Percentiles rank a stretch among this genome's conserved stretches.
Conservation (phyloP, 1,139 yeast species). For the Kodamaea ohmeri region DNA sequence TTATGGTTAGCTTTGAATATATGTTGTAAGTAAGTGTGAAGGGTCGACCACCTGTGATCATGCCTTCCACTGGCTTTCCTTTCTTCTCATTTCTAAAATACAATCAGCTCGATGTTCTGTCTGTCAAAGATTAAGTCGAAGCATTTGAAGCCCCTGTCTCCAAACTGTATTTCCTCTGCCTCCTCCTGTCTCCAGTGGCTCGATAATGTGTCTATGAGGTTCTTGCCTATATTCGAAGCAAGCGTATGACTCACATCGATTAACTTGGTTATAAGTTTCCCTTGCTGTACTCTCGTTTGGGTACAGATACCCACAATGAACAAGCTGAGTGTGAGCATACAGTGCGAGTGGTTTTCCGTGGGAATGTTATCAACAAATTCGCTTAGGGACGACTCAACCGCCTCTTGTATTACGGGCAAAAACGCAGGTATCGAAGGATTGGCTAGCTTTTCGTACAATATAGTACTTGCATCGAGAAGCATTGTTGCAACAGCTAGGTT, state of each 20-base stretch:
- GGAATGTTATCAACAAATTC: constrained; percentile 18
- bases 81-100: constrained; percentile 11
- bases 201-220: constrained; percentile 12
- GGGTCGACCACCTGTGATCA: too few relatives aligned
- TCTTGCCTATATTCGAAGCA: constrained; percentile 15
- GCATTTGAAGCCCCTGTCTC: constrained; percentile 16
- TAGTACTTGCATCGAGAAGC: constrained; percentile 13
- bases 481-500: constrained; percentile 17
- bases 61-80: neutral
- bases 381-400: constrained; percentile 21
- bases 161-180: constrained; percentile 10
- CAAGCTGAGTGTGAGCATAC: constrained; percentile 21
- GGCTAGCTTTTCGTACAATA: constrained; percentile 20
- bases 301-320: constrained; percentile 30
- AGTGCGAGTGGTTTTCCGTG: constrained; percentile 17
- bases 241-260: constrained; percentile 8
- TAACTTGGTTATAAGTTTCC: constrained; percentile 21
- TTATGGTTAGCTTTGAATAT: too few relatives aligned
- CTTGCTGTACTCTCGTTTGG: constrained; percentile 19
- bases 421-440: constrained; percentile 21
- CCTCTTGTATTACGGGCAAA: constrained; percentile 23
- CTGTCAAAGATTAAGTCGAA: constrained; percentile 18
- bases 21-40: too few relatives aligned
- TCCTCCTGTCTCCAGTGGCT: constrained; percentile 16
- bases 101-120: constrained; percentile 14